Percentiles rank a stretch among this genome's conserved stretches.
Conservation (phyloP, 805 yeast species). For the Saccharomycopsis oosterbeekiorum region DNA sequence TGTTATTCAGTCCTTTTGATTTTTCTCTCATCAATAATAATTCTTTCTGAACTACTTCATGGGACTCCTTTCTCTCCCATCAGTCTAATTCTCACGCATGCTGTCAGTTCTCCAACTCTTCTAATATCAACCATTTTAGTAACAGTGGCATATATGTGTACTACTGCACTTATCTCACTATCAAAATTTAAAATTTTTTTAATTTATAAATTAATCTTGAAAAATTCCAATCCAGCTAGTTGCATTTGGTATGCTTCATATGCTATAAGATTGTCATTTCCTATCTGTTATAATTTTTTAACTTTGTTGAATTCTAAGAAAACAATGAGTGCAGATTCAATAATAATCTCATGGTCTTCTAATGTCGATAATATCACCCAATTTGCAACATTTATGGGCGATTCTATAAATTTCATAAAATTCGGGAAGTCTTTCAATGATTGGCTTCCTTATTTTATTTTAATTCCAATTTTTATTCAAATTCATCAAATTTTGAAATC, state of each 20-base stretch:
- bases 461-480: conserved; percentile 59
- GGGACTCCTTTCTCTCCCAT: conserved; percentile 57
- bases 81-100: conserved; percentile 34
- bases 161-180: conserved; percentile 55
- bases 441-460: conserved; percentile 62
- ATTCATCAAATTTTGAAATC: conserved; percentile 48
- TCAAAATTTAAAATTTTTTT: conserved; percentile 63
- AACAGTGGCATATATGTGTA: conserved; percentile 55
- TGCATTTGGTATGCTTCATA: conserved; percentile 71
- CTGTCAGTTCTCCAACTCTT: conserved; percentile 30
- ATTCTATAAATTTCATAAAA: conserved; percentile 65
- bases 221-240: conserved; percentile 64
- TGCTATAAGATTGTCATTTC: conserved; percentile 73
- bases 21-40: conserved; percentile 39
- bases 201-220: conserved; percentile 64
- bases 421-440: conserved; percentile 63
- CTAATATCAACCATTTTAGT: conserved; percentile 30
- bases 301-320: conserved; percentile 37
- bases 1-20: conserved; percentile 34
- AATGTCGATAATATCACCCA: conserved; percentile 19
- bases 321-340: conserved; percentile 6
- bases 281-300: conserved; percentile 69
- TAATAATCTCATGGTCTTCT: conserved; percentile 16
- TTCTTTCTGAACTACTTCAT: conserved; percentile 70
- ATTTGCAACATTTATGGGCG: conserved; percentile 68